Evolutionary conservation across 1,139 yeast genomes (phyloP), one percentile per base, ranked within the genome.

Genomic region (Entelexis sorbosivorans): DNA sequence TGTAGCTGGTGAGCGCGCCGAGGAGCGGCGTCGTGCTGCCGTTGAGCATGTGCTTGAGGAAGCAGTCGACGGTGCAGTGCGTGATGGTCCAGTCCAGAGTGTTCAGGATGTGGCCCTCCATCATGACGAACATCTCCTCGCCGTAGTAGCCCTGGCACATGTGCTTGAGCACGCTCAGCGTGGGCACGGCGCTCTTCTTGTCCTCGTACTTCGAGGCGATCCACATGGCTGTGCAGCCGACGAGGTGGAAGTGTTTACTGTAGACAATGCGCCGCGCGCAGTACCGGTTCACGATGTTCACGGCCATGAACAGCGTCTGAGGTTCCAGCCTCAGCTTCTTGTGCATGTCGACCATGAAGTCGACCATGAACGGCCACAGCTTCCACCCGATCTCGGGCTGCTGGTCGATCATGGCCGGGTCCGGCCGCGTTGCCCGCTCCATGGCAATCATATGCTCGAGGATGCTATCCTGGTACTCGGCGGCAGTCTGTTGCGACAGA

Each of bases 381-480:
- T 76, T 81, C 95, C 96, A 87, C 62, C 84, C 86, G 55, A 88
- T 77, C 67, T 89, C 96, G 0, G 97, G 96, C 67, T 91, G 97
- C 56, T 82, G 73, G 60, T 86, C 95, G 59, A 89, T 86, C 93
- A 88, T 82, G 39, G 79, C 46, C 5, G 69, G 60, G 55, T 66
- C 67, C 14, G 70, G 65, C 22, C 62, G 56, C 26, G 67, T 63
- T 20, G 51, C 48, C 38, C 53, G 51, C 56, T 69, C 71, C 59
- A 69, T 53, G 26, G 59, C 59, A 39, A 61, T 59, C 63, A 68
- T 63, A 55, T 69, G 70, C 38, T 57, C 58, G 31, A 66, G 59
- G 32, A 69, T 64, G 43, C 68, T 71, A 13, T 64, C 62, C 38
- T 62, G 58, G 60, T 69, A 69, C 54, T 70, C 73, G 9, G 56